Conservation (phyloP, 2,329 filamentous ascomycete species). For the Myotisia sp. region DNA sequence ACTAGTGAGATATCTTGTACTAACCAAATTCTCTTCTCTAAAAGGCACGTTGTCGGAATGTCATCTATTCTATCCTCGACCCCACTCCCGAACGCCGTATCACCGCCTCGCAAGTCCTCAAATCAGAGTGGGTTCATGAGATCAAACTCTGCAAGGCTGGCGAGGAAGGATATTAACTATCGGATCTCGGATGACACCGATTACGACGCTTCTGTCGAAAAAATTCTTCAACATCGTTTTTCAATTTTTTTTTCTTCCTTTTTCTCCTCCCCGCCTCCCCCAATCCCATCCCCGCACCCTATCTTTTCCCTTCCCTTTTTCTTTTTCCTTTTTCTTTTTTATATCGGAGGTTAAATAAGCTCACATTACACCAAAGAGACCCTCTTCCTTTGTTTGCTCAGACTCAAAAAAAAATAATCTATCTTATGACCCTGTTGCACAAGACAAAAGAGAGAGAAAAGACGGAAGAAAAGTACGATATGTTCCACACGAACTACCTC, state of each 20-base stretch:
- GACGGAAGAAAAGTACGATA: too few species aligned
- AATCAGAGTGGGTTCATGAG: conserved; percentile 96
- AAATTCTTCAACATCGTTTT: too few species aligned
- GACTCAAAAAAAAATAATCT: too few species aligned
- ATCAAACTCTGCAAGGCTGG: conserved; percentile 95
- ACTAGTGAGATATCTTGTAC: conserved; percentile 7
- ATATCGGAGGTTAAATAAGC: too few species aligned
- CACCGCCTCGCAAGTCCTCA: conserved; percentile 88
- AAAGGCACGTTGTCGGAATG: conserved; percentile 90
- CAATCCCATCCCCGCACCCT: neutral
- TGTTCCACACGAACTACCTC: too few species aligned
- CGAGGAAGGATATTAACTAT: conserved; percentile 67
- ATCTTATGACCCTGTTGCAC: too few species aligned
- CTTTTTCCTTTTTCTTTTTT: conserved; percentile 9
- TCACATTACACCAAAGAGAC: too few species aligned
- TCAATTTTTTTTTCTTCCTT: too few species aligned
- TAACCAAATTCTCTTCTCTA: conserved; percentile 8
- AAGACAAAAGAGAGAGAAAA: too few species aligned
- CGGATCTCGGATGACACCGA: neutral
- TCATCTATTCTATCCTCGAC: conserved; percentile 96
- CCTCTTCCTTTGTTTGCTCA: too few species aligned
- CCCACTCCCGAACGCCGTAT: conserved; percentile 85
- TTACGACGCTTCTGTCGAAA: neutral
- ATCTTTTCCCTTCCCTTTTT: conserved; percentile 16
- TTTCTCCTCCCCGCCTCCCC: neutral